Evolutionary conservation across 2,329 filamentous ascomycete genomes (phyloP), one percentile per base, ranked within the genome.

Genomic region (Phialocephala subalpina): DNA sequence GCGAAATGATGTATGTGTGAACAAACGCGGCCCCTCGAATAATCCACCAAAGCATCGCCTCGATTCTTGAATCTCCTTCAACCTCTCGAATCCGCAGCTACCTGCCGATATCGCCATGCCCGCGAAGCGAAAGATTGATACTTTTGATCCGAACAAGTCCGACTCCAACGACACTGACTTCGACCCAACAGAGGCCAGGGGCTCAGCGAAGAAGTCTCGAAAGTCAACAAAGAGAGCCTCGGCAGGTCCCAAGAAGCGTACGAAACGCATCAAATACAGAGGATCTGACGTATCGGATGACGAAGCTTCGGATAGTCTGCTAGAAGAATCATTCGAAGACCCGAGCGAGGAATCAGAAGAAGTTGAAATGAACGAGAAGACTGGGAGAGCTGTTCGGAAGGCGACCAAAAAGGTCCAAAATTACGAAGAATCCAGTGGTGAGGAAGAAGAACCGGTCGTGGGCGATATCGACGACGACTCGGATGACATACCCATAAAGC

Each of bases 161-260:
- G 88, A 91, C 71, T 82, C 88, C 1, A 84, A 88, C 58, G 88
- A 91, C 74, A 87, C 88, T 70, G 89, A 89, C 76, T 91, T 90
- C 73, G 84, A 88, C 65, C 87, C 87, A 18, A 75, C 77, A 18
- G 82, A 83, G 70, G 80, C 78, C 29, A 78, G 80, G 35, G 79
- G 83, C 18, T 82, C 82, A 62, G 73, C 79, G 5, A 80, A 81
- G 27, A 76, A 80, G 35, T 77, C 80, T 5, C 73, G 76, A 42
- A 78, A 74, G 49, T 66, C 65, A 20, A 61, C 71, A 9, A 65
- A 74, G 61, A 69, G 71, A 62, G 58, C 71, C 64, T 73, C 73
- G 64, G 74, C 70, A 36, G 72, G 75, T 18, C 76, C 78, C 27
- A 81, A 77, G 72, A 80, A 79, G 59, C 74, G 74, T 47, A 76